phyloP scores from a whole-genome alignment of 1,139 yeast species.

The Suhomyces coccinellae region DNA sequence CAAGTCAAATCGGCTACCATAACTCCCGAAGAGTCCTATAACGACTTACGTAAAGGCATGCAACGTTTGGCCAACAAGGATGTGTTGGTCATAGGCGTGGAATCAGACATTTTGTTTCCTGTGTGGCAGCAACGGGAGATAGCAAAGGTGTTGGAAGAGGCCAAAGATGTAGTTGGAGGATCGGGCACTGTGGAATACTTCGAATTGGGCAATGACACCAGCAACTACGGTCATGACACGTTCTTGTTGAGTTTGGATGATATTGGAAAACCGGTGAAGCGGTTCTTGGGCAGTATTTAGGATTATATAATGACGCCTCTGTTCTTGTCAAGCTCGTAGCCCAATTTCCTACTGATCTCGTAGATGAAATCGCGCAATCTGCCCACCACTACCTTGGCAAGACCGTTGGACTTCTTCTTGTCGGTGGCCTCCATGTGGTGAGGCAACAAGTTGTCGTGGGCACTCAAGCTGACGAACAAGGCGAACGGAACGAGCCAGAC shows the following conservation, averaged over 20 bases:
- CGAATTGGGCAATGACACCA: slow-evolving; percentile 73
- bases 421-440: slow-evolving; percentile 40
- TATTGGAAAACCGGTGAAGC: slow-evolving; percentile 73
- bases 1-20: slow-evolving; percentile 35
- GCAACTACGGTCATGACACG: slow-evolving; percentile 89
- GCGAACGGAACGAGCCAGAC: slow-evolving; percentile 96
- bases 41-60: slow-evolving; percentile 70
- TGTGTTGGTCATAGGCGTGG: slow-evolving; percentile 82
- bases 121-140: slow-evolving; percentile 93
- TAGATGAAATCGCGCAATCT: slow-evolving; percentile 52
- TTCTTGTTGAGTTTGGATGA: slow-evolving; percentile 76
- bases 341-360: slow-evolving; percentile 51
- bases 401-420: slow-evolving; percentile 41
- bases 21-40: slow-evolving; percentile 53
- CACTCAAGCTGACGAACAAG: slow-evolving; percentile 86
- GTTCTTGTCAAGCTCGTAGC: slow-evolving; percentile 63
- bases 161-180: slow-evolving; percentile 30
- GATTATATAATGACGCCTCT: slow-evolving; percentile 49
- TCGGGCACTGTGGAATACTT: slow-evolving; percentile 51
- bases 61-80: slow-evolving; percentile 60
- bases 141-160: slow-evolving; percentile 54
- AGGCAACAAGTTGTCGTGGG: slow-evolving; percentile 88
- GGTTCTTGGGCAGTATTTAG: slow-evolving; percentile 42
- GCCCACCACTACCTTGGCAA: slow-evolving; percentile 67
- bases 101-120: slow-evolving; percentile 87